Conservation (phyloP, 768 basidiomycete genomes). For the Termitomyces sp. region DNA sequence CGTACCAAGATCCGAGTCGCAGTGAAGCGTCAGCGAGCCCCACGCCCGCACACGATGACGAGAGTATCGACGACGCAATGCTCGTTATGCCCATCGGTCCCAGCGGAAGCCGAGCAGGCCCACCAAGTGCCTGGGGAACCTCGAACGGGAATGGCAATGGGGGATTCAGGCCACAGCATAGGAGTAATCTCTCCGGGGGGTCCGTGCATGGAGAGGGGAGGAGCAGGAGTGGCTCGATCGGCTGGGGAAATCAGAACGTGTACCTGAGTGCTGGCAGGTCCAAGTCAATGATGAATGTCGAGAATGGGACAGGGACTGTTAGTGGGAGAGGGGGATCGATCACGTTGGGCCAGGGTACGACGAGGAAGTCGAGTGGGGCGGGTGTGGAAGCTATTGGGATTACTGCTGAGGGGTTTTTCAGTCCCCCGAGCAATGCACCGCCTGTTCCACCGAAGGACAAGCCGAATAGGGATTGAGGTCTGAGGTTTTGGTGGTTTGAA, state of each 20-base stretch:
- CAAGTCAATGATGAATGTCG: slow-evolving; percentile 65
- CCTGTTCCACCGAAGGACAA: not conserved
- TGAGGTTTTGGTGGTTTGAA: not conserved
- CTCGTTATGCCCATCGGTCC: slow-evolving; percentile 69
- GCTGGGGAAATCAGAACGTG: not conserved
- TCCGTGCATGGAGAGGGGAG: slow-evolving; percentile 31
- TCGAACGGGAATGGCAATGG: slow-evolving; percentile 4
- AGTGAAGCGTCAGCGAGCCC: slow-evolving; percentile 16
- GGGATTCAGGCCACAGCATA: slow-evolving; percentile 29
- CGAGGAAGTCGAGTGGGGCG: slow-evolving; percentile 59
- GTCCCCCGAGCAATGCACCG: slow-evolving; percentile 34
- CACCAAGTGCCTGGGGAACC: slow-evolving; percentile 35
- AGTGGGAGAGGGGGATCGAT: slow-evolving; percentile 51
- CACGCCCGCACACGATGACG: slow-evolving; percentile 45
- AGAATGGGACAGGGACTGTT: slow-evolving; percentile 34
- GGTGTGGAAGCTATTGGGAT: slow-evolving; percentile 74
- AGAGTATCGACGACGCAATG: slow-evolving; percentile 73
- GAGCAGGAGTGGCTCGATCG: slow-evolving; percentile 16
- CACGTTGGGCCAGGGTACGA: slow-evolving; percentile 54
- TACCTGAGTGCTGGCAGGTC: slow-evolving; percentile 24
- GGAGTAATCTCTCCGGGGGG: slow-evolving; percentile 26
- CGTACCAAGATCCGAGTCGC: slow-evolving; percentile 9
- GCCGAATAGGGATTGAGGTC: not conserved
- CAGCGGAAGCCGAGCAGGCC: slow-evolving; percentile 13
- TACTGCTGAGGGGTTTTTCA: slow-evolving; percentile 76